Evolutionary conservation across 768 basidiomycete genomes (phyloP).

Genomic region (Amylocystis lapponica): DNA sequence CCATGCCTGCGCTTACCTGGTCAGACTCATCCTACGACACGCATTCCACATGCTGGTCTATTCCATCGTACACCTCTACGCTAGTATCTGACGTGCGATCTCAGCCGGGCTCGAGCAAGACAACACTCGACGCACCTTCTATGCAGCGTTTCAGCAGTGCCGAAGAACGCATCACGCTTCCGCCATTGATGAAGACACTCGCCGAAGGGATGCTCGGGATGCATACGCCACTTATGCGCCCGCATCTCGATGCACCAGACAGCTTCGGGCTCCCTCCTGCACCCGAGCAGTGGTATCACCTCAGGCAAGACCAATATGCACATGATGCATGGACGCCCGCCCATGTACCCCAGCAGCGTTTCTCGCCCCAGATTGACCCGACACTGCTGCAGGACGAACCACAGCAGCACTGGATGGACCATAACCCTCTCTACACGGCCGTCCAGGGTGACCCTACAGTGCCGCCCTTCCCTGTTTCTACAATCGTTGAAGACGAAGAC

Average conservation of each 20-base stretch:
- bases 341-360: no score
- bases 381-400: conserved; percentile 5
- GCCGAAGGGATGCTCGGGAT: not conserved
- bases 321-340: not conserved
- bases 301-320: not conserved
- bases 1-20: no score
- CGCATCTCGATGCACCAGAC: not conserved
- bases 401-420: no score
- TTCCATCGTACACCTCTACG: not conserved
- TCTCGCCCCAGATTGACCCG: conserved; percentile 8
- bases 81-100: not conserved
- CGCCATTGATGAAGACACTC: not conserved
- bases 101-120: not conserved
- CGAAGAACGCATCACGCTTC: not conserved
- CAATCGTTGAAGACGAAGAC: no score
- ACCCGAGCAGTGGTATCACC: not conserved
- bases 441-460: no score
- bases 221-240: not conserved
- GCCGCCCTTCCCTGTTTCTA: no score
- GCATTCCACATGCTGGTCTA: not conserved
- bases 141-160: not conserved
- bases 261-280: not conserved
- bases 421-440: no score
- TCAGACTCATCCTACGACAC: not conserved
- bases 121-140: not conserved